These are phyloP conservation scores for Fusarium incarnatum DNA, from an alignment of 2,329 filamentous ascomycete genomes.

Conservation along the genomic window DNA sequence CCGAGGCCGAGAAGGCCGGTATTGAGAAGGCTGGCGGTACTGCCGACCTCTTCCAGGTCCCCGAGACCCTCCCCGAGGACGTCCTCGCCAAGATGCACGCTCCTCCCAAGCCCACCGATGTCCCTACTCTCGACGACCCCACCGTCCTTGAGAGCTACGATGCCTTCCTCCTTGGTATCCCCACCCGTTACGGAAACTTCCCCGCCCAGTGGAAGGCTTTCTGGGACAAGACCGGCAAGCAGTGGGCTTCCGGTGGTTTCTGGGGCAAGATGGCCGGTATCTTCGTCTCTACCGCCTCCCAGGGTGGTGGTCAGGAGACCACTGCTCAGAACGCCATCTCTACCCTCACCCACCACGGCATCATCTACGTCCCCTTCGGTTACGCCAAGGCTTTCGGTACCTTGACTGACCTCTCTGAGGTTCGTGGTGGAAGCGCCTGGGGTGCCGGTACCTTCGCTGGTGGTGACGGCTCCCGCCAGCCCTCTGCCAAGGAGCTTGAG, in stretches of 20 bases:
- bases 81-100: constrained; percentile 93
- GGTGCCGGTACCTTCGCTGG: constrained; percentile 90
- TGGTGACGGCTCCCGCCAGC: constrained; percentile 85
- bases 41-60: constrained; percentile 86
- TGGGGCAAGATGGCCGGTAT: constrained; percentile 91
- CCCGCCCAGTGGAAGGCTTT: constrained; percentile 94
- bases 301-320: constrained; percentile 92
- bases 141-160: constrained; percentile 79
- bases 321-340: constrained; percentile 85
- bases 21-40: constrained; percentile 87
- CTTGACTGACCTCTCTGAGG: constrained; percentile 78
- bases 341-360: constrained; percentile 91
- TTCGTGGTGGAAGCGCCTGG: constrained; percentile 91
- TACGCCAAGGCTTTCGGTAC: constrained; percentile 83
- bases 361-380: constrained; percentile 95
- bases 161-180: constrained; percentile 91
- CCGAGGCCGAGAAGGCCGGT: constrained; percentile 90
- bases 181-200: constrained; percentile 97
- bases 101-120: constrained; percentile 75
- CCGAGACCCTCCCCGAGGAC: constrained; percentile 87
- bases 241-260: constrained; percentile 83
- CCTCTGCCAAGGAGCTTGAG: constrained; percentile 78
- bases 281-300: constrained; percentile 87
- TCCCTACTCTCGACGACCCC: constrained; percentile 72
- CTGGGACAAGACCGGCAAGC: constrained; percentile 89